A percentile compares a stretch with the other conserved stretches of the same genome.
These are phyloP conservation scores for Cystofilobasidium macerans DNA, from an alignment of 768 basidiomycete species.

Conservation along the genomic window DNA sequence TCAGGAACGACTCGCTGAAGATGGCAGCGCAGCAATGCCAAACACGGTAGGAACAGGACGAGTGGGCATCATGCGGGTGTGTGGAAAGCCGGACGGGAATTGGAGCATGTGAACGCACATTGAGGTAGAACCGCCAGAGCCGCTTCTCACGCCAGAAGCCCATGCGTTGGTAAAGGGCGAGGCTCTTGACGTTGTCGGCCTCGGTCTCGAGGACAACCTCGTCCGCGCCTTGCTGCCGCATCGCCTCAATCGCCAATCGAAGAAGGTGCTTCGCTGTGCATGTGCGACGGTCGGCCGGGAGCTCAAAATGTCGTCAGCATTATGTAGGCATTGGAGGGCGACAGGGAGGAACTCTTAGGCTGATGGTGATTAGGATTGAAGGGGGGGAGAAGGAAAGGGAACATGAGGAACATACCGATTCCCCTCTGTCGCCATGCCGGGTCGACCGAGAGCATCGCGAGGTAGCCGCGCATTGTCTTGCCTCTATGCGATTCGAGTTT, in stretches of 20 bases:
- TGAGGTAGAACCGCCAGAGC: conserved; percentile 87
- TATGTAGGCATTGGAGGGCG: too few species aligned
- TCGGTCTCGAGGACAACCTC: conserved; percentile 52
- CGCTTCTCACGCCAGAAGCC: conserved; percentile 96
- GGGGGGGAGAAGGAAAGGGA: too few species aligned
- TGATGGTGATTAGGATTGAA: too few species aligned
- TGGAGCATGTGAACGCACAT: conserved; percentile 40
- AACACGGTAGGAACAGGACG: background rate
- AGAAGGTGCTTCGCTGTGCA: conserved; percentile 69
- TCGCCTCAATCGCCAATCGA: conserved; percentile 65
- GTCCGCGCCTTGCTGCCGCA: conserved; percentile 70
- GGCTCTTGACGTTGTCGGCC: conserved; percentile 47
- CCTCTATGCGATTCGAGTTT: conserved; percentile 84
- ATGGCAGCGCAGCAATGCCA: too few species aligned
- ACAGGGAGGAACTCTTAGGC: too few species aligned
- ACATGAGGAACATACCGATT: conserved; percentile 58
- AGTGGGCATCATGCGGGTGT: background rate
- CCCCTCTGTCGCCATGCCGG: conserved; percentile 77
- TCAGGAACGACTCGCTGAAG: too few species aligned
- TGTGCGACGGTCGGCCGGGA: too few species aligned
- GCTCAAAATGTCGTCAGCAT: too few species aligned
- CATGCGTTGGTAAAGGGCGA: conserved; percentile 77
- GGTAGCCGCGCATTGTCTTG: conserved; percentile 73
- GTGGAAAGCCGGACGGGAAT: background rate
- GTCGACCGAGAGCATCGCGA: conserved; percentile 91